phyloP scores from a whole-genome alignment of 192 early-diverging fungal species.

The Irineochytrium annulatum region DNA sequence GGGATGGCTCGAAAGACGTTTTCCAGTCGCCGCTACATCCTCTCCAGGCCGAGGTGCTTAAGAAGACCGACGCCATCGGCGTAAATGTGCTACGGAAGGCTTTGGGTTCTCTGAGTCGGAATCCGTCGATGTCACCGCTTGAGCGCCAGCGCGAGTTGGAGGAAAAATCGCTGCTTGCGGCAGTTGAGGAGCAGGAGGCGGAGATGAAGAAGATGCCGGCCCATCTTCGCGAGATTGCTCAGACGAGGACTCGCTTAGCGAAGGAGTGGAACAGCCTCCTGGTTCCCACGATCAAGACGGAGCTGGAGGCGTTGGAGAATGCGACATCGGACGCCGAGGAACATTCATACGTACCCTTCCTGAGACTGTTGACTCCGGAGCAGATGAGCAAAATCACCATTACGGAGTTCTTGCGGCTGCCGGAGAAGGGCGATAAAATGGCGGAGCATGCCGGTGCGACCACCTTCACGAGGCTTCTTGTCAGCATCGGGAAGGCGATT shows the following conservation, averaged over 20 bases:
- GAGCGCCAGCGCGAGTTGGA: slow-evolving; percentile 79
- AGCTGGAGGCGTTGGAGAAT: slow-evolving; percentile 52
- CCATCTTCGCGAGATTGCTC: slow-evolving; percentile 42
- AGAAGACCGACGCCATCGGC: slow-evolving; percentile 61
- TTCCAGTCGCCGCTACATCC: slow-evolving; percentile 18
- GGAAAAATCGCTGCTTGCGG: slow-evolving; percentile 72
- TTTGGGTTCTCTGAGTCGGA: slow-evolving; percentile 37
- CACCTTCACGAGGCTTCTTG: slow-evolving; percentile 35
- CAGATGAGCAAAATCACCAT: slow-evolving; percentile 83
- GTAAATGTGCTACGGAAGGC: slow-evolving; percentile 70
- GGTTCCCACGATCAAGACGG: slow-evolving; percentile 63
- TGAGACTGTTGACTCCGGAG: slow-evolving; percentile 60
- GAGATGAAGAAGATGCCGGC: slow-evolving; percentile 50
- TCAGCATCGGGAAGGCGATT: slow-evolving; percentile 66
- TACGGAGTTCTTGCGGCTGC: slow-evolving; percentile 67
- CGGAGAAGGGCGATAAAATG: background rate
- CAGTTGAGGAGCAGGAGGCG: slow-evolving; percentile 60
- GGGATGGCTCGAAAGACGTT: no score
- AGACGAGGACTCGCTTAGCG: slow-evolving; percentile 48
- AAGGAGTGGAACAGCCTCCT: slow-evolving; percentile 71
- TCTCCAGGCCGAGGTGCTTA: slow-evolving; percentile 18
- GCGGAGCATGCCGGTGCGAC: slow-evolving; percentile 39
- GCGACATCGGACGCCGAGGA: slow-evolving; percentile 48
- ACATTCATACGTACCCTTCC: slow-evolving; percentile 55
- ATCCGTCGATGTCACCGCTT: slow-evolving; percentile 1